These are phyloP conservation scores for Raphanus hybrid DNA, from an alignment of 441 rosid species.

Conservation along the genomic window DNA sequence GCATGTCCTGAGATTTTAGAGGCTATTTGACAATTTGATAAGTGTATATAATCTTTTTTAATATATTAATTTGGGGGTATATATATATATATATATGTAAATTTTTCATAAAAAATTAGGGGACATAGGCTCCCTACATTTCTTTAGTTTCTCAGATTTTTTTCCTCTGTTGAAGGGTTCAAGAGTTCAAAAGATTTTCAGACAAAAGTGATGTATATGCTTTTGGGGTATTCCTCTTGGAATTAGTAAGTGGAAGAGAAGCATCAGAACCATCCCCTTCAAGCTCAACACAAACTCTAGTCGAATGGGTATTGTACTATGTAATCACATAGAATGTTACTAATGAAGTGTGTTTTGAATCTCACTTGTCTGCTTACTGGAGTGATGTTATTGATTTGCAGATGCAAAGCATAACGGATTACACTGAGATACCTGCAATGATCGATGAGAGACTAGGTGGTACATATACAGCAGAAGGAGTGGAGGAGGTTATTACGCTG, in stretches of 20 bases:
- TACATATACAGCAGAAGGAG: constrained; percentile 67
- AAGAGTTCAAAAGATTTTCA: constrained; percentile 68
- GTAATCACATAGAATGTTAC: constrained; percentile 26
- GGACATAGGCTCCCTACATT: not conserved
- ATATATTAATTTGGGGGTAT: not conserved
- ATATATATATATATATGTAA: not conserved
- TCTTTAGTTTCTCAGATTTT: constrained; percentile 1
- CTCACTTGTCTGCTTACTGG: constrained; percentile 20
- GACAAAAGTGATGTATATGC: constrained; percentile 75
- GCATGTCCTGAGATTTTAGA: not conserved
- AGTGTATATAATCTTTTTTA: too few species aligned
- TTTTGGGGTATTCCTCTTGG: constrained; percentile 78
- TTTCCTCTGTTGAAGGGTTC: constrained; percentile 49
- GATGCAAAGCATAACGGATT: constrained; percentile 70
- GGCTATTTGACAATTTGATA: not conserved
- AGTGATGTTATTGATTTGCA: constrained; percentile 34
- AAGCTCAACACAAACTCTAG: constrained; percentile 60
- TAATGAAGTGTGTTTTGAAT: not conserved
- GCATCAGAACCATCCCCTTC: constrained; percentile 61
- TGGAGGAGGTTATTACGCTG: constrained; percentile 60
- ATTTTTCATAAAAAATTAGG: not conserved
- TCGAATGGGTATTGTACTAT: constrained; percentile 69
- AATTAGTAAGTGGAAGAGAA: constrained; percentile 66
- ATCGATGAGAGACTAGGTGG: constrained; percentile 62
- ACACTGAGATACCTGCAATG: constrained; percentile 49